Evolutionary conservation across 495 filamentous ascomycete species (phyloP), one percentile per base, ranked within the genome.

Genomic region (Aspergillus campestris): DNA sequence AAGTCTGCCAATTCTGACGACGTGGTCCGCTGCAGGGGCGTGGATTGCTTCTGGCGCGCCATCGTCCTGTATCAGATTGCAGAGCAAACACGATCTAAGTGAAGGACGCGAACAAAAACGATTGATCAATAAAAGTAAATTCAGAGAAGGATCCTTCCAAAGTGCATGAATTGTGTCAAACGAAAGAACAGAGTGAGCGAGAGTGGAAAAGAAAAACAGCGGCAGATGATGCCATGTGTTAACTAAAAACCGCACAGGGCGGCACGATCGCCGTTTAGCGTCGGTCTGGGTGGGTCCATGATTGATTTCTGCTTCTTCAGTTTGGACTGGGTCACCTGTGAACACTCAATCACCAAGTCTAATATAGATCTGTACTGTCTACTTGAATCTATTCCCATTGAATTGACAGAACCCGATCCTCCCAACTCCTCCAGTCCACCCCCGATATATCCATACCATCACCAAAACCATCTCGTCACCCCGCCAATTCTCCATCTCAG

Each of bases 31-130:
- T 80, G 79, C 38, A 84, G 56, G 9, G 85, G 83, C 45, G 72
- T 72, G 33, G 77, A 58, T 69, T 86, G 82, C 60, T 89, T 89
- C 46, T 73, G 73, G 50, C 84, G 77, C 49, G 83, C 84, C 85
- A 89, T 89, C 55, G 55, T 36, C 38, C 27, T 32, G 39, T 30
- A 40, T 9, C 34, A 39, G 28, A 13, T 28, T 34, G 34, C 8
- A 32, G 38, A n/a, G 41, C 13, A 15, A 31, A 38, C 9, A 31
- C 5, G 45, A 40, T 36, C 11, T 7, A 42, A 45, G 14, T 33
- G n/a, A 14, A 27, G 13, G 28, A 47, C 33, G 39, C 8, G 3
- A 34, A 24, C 27, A 18, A 29, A 9, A 14, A 42, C 31, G n/a
- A 36, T 42, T 52, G 14, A 34, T 14, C 34, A 34, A 43, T 18